Percentiles rank a stretch among this genome's conserved stretches.
Evolutionary conservation across 345 rosid species (phyloP).

Genomic region (Mallotus nudiflorus): DNA sequence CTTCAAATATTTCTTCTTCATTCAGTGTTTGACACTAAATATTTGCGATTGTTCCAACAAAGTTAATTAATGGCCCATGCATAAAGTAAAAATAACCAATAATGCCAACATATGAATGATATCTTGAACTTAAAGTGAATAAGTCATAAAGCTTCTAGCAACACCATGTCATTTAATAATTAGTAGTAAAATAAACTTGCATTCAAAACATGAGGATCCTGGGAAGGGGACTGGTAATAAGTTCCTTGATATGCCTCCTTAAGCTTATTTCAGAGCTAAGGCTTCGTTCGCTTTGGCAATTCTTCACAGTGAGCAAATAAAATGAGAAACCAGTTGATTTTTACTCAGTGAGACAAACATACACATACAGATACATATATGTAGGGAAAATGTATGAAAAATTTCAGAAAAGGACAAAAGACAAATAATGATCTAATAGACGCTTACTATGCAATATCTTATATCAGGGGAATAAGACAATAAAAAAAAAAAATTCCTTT

Average conservation of each 20-base stretch:
- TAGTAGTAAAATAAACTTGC: background rate
- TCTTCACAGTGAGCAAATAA: background rate
- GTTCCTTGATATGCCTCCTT: background rate
- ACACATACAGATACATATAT: background rate
- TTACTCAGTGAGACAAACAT: background rate
- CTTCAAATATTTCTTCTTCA: constrained; percentile 95
- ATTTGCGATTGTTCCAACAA: constrained; percentile 15
- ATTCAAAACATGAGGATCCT: background rate
- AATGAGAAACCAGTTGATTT: background rate
- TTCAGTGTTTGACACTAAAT: constrained; percentile 83
- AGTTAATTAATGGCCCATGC: background rate
- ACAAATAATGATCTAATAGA: background rate
- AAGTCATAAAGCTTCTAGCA: background rate
- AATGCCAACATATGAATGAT: background rate
- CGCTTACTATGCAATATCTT: background rate
- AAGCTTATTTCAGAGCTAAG: background rate
- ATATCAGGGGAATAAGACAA: no score
- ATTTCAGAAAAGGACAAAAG: background rate
- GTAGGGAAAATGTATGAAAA: background rate
- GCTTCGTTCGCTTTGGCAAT: background rate
- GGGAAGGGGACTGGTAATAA: background rate
- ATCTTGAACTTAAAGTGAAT: background rate
- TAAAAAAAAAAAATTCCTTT: no score
- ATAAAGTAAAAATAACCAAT: background rate
- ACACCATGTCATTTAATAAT: background rate